Evolutionary conservation across 148 eudicot genomes (phyloP), one percentile per base, ranked within the genome.

Genomic region (Polygonum aviculare): DNA sequence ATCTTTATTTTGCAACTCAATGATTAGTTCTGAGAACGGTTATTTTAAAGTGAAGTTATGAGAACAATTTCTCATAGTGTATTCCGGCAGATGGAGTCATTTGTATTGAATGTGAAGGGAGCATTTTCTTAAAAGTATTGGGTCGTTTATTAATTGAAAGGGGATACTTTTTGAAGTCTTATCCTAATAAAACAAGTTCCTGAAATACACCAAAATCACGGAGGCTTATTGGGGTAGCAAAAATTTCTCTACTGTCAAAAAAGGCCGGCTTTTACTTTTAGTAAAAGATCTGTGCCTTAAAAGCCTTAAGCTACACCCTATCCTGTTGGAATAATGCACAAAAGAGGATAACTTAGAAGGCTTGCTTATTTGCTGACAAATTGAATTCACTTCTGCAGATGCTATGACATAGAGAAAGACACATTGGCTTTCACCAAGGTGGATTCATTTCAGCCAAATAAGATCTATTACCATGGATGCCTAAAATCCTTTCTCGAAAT

Each of bases 391-490:
- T 4, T 45, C 40, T 83, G 67, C 78, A 96, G 99, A 79, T 93
- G 95, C 85, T 96, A 96, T 80, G 98, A 96, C 78, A 81, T 79
- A 33, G 90, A 84, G 82, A 93, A 88, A 77, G 97, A 96, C 84
- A 96, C 84, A 49, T 82, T 96, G 84, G 85, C 95, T 74, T 96
- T 91, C 85, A 78, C 94, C 63, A 96, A 93, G 79, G 99, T 96
- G 84, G 99, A 96, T 78, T 63, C 84, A 19, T 96, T 96, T 85
- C 88, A 85, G 82, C 99, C 99, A 12, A 76, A 85, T 78, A 87
- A 79, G 78, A 76, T 93, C 36, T 96, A 96, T 83, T 96, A 93
- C 84, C 93, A 93, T 83, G 99, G 99, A 73, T 91, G 97, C 89
- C 94, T 95, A 22, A 95, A 95, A 76, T 80, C 87, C 69, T 96